Evolutionary conservation across 202 grass and related monocot genomes (phyloP).

Genomic region (Eragrostis tef): DNA sequence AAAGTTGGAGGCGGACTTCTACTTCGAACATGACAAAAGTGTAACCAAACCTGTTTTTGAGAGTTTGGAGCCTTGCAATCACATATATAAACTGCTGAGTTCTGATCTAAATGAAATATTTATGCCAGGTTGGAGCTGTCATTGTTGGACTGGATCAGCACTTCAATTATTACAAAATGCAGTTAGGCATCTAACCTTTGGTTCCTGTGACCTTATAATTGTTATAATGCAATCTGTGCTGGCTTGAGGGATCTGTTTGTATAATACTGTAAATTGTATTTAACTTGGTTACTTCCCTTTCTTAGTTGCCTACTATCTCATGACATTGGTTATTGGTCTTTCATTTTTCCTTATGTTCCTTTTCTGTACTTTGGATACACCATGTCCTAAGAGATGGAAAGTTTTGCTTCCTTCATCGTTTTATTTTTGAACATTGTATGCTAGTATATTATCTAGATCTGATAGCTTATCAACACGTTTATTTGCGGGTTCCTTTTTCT

Average conservation of each 20-base stretch:
- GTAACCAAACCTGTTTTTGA: slow-evolving; percentile 56
- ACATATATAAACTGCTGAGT: slow-evolving; percentile 6
- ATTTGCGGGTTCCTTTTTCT: background rate
- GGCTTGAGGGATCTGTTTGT: background rate
- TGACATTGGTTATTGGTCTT: slow-evolving; percentile 9
- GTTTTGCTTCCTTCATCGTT: slow-evolving; percentile 24
- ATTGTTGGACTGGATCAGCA: slow-evolving; percentile 93
- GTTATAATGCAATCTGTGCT: slow-evolving; percentile 28
- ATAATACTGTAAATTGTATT: slow-evolving; percentile 20
- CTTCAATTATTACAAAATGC: slow-evolving; percentile 97
- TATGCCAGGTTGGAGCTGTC: slow-evolving; percentile 86
- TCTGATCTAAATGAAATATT: slow-evolving; percentile 41
- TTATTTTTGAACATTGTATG: background rate
- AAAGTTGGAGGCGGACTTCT: slow-evolving; percentile 68
- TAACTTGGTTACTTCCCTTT: background rate
- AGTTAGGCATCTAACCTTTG: slow-evolving; percentile 58
- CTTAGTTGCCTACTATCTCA: slow-evolving; percentile 4
- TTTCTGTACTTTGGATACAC: slow-evolving; percentile 13
- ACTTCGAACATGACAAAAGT: slow-evolving; percentile 86
- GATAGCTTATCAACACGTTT: background rate
- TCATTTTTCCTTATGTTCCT: background rate
- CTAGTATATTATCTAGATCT: background rate
- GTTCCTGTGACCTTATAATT: slow-evolving; percentile 37
- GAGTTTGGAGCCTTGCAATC: slow-evolving; percentile 24
- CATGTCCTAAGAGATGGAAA: slow-evolving; percentile 31